Percentiles rank a stretch among this genome's conserved stretches.
Conservation (phyloP, 1,284 basidiomycete species). For the Calocybe gambosa region DNA sequence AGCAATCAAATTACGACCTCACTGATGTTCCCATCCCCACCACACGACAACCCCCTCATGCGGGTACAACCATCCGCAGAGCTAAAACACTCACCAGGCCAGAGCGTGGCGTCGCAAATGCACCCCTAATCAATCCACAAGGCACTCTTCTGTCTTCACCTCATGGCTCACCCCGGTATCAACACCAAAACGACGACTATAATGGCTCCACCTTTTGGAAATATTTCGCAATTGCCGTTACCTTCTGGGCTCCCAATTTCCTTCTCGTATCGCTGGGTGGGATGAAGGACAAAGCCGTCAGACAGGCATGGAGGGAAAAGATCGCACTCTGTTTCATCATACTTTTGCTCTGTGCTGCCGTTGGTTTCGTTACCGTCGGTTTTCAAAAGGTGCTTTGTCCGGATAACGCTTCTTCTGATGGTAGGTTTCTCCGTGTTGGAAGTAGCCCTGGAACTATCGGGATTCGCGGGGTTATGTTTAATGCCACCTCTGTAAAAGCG, state of each 20-base stretch:
- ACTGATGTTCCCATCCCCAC: constrained; percentile 68
- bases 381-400: constrained; percentile 93
- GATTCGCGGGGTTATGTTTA: constrained; percentile 74
- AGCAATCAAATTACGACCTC: constrained; percentile 42
- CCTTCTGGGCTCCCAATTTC: constrained; percentile 88
- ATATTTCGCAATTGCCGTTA: constrained; percentile 73
- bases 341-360: constrained; percentile 65
- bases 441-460: constrained; percentile 61
- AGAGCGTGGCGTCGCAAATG: constrained; percentile 89
- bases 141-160: constrained; percentile 36
- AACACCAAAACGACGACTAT: constrained; percentile 29
- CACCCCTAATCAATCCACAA: constrained; percentile 80
- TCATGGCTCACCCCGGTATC: constrained; percentile 29
- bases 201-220: constrained; percentile 72
- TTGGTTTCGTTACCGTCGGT: constrained; percentile 94
- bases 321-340: constrained; percentile 89
- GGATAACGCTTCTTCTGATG: constrained; percentile 48
- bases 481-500: constrained; percentile 56
- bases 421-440: constrained; percentile 65
- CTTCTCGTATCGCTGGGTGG: constrained; percentile 73
- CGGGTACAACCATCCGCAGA: constrained; percentile 63
- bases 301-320: constrained; percentile 98
- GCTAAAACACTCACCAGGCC: constrained; percentile 95
- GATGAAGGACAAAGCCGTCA: constrained; percentile 69
- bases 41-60: constrained; percentile 45